These are phyloP conservation scores for Chalaropsis ovoidea DNA, from an alignment of 2,329 filamentous ascomycete genomes.

Conservation along the genomic window DNA sequence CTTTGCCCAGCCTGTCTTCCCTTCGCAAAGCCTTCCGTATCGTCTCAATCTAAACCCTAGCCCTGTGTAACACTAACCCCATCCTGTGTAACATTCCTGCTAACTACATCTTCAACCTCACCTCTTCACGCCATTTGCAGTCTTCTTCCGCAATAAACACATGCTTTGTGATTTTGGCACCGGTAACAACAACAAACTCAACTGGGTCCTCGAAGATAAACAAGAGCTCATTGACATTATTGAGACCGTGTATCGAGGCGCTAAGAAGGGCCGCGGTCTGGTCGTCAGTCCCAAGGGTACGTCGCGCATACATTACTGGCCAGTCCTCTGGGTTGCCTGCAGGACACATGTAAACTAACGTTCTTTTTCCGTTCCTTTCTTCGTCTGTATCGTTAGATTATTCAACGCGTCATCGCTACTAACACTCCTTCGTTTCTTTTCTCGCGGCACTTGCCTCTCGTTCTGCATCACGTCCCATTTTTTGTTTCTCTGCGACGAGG, in stretches of 20 bases:
- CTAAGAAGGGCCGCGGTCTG: slow-evolving; percentile 92
- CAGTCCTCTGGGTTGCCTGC: neutral
- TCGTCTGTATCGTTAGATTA: slow-evolving; percentile 30
- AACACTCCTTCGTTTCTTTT: slow-evolving; percentile 17
- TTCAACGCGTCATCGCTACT: slow-evolving; percentile 35
- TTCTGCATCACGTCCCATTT: neutral
- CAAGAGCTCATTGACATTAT: slow-evolving; percentile 98
- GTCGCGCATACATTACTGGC: slow-evolving; percentile 15
- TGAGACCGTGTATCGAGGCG: slow-evolving; percentile 95
- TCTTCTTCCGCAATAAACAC: slow-evolving; percentile 95
- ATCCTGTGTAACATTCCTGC: neutral
- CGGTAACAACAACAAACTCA: slow-evolving; percentile 97
- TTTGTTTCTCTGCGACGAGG: neutral
- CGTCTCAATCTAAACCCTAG: neutral
- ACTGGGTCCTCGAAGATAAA: slow-evolving; percentile 90
- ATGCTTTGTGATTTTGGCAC: slow-evolving; percentile 98
- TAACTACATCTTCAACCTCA: neutral
- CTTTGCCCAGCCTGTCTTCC: too few species aligned
- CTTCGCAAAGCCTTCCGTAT: neutral
- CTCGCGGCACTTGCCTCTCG: too few species aligned
- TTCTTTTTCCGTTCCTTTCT: neutral
- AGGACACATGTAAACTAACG: neutral
- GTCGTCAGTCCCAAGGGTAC: slow-evolving; percentile 84
- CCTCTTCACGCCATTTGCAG: slow-evolving; percentile 3
- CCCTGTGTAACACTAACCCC: neutral